These are phyloP conservation scores for Tremellales sp. DNA, from an alignment of 1,284 basidiomycete genomes.

Conservation along the genomic window DNA sequence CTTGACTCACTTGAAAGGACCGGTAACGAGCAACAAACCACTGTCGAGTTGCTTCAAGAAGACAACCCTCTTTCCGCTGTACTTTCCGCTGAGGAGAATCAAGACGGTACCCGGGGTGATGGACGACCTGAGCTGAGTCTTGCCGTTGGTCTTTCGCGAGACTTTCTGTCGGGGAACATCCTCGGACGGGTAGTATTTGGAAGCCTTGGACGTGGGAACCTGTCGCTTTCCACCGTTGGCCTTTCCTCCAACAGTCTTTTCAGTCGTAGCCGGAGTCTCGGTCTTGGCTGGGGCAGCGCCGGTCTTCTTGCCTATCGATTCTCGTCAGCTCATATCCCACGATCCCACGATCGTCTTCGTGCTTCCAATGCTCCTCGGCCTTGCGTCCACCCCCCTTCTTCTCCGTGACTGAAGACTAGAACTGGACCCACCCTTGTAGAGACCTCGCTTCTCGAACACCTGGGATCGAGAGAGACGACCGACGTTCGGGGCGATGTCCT, in stretches of 20 bases:
- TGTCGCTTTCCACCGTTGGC: conserved; percentile 89
- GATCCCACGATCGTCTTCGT: background rate
- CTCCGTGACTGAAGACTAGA: background rate
- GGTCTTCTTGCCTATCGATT: conserved; percentile 63
- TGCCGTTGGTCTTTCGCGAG: conserved; percentile 75
- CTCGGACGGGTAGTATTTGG: conserved; percentile 96
- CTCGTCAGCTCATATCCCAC: background rate
- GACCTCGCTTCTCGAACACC: conserved; percentile 72
- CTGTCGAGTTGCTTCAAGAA: conserved; percentile 95
- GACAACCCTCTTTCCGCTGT: conserved; percentile 97
- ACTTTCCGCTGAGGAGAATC: conserved; percentile 96
- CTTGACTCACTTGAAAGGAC: conserved; percentile 74
- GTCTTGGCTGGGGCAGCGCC: conserved; percentile 61
- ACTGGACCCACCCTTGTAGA: conserved; percentile 52
- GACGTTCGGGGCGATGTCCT: conserved; percentile 76
- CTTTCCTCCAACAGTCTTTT: conserved; percentile 80
- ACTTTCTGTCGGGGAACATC: conserved; percentile 87
- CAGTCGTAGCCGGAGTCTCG: conserved; percentile 56
- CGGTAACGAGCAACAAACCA: conserved; percentile 91
- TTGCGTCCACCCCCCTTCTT: background rate
- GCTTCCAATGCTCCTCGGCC: background rate
- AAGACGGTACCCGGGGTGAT: conserved; percentile 95
- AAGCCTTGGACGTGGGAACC: conserved; percentile 76
- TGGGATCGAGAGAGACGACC: conserved; percentile 79
- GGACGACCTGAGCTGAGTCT: conserved; percentile 70